These are phyloP conservation scores for Zoysia pacifica DNA, from an alignment of 176 grass and related monocot species.

Conservation along the genomic window DNA sequence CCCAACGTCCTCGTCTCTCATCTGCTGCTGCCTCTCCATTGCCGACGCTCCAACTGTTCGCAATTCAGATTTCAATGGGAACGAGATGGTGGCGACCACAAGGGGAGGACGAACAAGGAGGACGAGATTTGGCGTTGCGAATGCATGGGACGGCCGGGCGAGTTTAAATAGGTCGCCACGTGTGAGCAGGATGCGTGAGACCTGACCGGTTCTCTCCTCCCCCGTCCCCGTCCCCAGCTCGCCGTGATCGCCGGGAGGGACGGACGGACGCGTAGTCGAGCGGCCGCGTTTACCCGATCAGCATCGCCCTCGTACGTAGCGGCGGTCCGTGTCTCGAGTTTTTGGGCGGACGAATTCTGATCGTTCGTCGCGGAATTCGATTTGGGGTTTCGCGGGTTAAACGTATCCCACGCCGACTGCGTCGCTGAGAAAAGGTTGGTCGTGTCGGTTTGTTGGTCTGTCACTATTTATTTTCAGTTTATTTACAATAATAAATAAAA, in stretches of 20 bases:
- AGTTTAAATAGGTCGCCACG: constrained; percentile 32
- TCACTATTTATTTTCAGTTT: too few species aligned
- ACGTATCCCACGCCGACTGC: background rate
- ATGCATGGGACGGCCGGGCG: constrained; percentile 2
- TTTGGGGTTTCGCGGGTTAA: background rate
- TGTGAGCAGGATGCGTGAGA: background rate
- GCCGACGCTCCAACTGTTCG: background rate
- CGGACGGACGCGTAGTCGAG: background rate
- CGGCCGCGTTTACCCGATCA: constrained; percentile 36
- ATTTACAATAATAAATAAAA: too few species aligned
- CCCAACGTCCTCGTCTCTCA: background rate
- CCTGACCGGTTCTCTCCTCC: constrained; percentile 24
- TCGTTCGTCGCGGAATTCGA: background rate
- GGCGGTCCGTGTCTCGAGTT: too few species aligned
- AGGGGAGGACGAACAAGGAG: background rate
- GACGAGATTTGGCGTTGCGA: background rate
- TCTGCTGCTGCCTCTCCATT: constrained; percentile 42
- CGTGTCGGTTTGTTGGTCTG: background rate
- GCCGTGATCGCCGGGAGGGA: constrained; percentile 24
- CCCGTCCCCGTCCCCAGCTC: background rate
- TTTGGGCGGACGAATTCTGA: background rate
- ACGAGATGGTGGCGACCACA: background rate
- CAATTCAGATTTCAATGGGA: background rate
- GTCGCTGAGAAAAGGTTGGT: background rate
- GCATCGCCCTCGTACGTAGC: too few species aligned